Conservation (phyloP, 371 early-diverging fungal species). For the Actinomortierella ambigua region DNA sequence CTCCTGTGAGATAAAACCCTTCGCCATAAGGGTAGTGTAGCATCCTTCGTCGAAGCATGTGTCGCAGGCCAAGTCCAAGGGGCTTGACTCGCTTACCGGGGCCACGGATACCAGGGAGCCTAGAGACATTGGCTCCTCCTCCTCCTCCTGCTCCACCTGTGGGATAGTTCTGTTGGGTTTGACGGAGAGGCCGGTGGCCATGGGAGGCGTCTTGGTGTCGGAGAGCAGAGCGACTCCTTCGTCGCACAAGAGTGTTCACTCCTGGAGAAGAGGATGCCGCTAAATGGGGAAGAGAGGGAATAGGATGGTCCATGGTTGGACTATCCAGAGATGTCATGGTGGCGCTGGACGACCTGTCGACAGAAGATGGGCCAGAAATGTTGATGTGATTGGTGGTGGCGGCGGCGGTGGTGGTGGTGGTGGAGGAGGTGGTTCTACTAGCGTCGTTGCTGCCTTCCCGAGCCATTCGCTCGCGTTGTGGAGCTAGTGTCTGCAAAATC, state of each 20-base stretch:
- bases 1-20: not conserved
- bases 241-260: slow-evolving; percentile 3
- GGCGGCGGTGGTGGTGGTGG: too few relatives aligned
- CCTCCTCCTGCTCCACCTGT: slow-evolving; percentile 2
- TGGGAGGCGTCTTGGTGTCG: not conserved
- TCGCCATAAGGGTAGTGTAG: slow-evolving; percentile 9
- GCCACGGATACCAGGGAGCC: too few relatives aligned
- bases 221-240: slow-evolving; percentile 13
- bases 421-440: too few relatives aligned
- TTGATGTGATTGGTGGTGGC: too few relatives aligned
- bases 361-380: too few relatives aligned
- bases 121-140: slow-evolving; percentile 12
- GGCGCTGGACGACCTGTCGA: too few relatives aligned
- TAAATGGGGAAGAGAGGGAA: too few relatives aligned
- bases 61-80: slow-evolving; percentile 32
- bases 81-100: slow-evolving; percentile 23
- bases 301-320: too few relatives aligned
- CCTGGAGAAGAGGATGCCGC: too few relatives aligned
- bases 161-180: not conserved
- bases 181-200: not conserved
- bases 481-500: slow-evolving; percentile 49
- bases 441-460: slow-evolving; percentile 35
- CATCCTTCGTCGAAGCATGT: slow-evolving; percentile 36
- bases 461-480: slow-evolving; percentile 41
- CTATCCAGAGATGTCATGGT: too few relatives aligned